A percentile compares a stretch with the other conserved stretches of the same genome.
Evolutionary conservation across 2,329 filamentous ascomycete genomes (phyloP).

Genomic region (Beauveria bassiana): DNA sequence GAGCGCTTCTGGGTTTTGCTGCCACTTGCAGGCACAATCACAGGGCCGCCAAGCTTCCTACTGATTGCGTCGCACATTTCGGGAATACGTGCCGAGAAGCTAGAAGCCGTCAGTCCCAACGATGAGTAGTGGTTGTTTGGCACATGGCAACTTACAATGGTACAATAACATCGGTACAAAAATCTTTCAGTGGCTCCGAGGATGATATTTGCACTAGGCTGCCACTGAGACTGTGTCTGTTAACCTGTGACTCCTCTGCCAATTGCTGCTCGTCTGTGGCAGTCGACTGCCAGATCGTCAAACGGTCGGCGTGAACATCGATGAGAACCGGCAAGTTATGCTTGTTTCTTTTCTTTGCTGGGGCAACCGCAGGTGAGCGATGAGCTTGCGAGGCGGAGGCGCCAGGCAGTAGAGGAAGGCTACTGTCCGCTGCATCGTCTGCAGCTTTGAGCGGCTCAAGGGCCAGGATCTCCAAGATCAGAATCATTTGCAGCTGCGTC

Average conservation of each 20-base stretch:
- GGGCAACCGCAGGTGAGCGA: constrained; percentile 21
- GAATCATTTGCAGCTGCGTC: constrained; percentile 72
- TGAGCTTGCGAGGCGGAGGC: constrained; percentile 26
- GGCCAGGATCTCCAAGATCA: constrained; percentile 69
- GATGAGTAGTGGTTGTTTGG: not conserved
- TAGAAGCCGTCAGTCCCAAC: constrained; percentile 31
- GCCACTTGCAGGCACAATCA: constrained; percentile 48
- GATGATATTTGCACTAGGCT: constrained; percentile 33
- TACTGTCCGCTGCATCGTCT: constrained; percentile 34
- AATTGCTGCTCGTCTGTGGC: constrained; percentile 50
- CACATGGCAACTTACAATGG: constrained; percentile 55
- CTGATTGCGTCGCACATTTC: constrained; percentile 63
- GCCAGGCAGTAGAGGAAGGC: constrained; percentile 38
- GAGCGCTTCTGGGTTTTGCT: constrained; percentile 39
- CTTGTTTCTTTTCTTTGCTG: constrained; percentile 48
- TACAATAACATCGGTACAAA: constrained; percentile 72
- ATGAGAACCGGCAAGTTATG: constrained; percentile 59
- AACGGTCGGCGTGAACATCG: constrained; percentile 66
- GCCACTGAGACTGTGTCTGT: constrained; percentile 24
- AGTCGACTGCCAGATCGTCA: constrained; percentile 80
- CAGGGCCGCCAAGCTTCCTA: constrained; percentile 67
- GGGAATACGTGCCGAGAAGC: constrained; percentile 69
- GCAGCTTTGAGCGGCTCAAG: constrained; percentile 48
- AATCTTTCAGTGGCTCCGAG: constrained; percentile 62
- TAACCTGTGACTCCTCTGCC: constrained; percentile 39